Evolutionary conservation across 176 grass and related monocot genomes (phyloP), one percentile per base, ranked within the genome.

Genomic region (Rhipidocladum racemiflorum): DNA sequence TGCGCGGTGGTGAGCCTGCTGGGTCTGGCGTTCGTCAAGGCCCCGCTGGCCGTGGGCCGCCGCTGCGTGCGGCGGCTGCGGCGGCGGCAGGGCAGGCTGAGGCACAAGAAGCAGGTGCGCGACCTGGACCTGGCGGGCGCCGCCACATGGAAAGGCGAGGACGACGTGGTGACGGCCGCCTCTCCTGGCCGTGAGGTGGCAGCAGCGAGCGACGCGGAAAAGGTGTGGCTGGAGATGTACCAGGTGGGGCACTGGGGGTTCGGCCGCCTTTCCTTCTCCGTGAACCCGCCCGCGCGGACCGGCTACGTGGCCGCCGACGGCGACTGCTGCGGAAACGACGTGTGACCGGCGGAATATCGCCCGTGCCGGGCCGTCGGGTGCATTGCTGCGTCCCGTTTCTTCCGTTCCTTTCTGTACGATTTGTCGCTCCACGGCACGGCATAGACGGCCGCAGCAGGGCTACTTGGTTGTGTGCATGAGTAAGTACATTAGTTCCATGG

Each of bases 241-340:
- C 90, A 88, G 72, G 83, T 94, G 14, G 94, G 94, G 15, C 90
- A 90, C 1, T 97, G 92, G 94, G 94, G 94, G 0, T 97, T 97
- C 77, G 94, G 94, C 80, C 91, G 94, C 90, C 61, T 97, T 62
- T 97, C 94, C 76, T 86, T 97, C 79, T 92, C 94, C 40, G 53
- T 80, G 61, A 80, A 74, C 72, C 83, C 64, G 57, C 54, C 76
- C 9, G 24, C 21, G 4, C 61, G 44, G 32, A 0, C 54, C 35
- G 24, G 24, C 63, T 15, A 48, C 72, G 68, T 66, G 80, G 44
- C 53, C 75, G 32, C 61, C 87, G 78, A 81, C 75, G 48, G 27
- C 76, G 56, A 29, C 66, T n/a, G 14, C 75, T 29, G 75, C 72
- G 44, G 65, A 4, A 81, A 62, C 9, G 83, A 63, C 65, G 27